phyloP scores from a whole-genome alignment of 306 rosid species.

The Quercus aquifolioides region DNA sequence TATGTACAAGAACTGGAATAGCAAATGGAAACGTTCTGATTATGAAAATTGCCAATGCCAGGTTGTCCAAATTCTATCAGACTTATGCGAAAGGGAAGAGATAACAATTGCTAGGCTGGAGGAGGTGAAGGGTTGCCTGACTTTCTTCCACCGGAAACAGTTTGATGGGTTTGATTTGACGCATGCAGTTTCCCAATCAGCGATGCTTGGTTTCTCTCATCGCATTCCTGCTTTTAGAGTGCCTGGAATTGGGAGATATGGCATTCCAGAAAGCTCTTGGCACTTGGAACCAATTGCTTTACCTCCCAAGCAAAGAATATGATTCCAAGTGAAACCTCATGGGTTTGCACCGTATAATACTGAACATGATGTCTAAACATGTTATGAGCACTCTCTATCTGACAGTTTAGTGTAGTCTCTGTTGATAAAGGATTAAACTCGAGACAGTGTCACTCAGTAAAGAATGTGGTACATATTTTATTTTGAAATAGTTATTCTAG shows the following conservation, averaged over 20 bases:
- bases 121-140: slow-evolving; percentile 13
- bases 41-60: background rate
- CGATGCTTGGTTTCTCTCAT: slow-evolving; percentile 19
- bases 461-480: background rate
- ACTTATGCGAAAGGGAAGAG: background rate
- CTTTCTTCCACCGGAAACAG: slow-evolving; percentile 12
- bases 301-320: background rate
- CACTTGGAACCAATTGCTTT: slow-evolving; percentile 29
- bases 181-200: background rate
- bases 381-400: background rate
- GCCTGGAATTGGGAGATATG: slow-evolving; percentile 16
- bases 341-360: background rate
- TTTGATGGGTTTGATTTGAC: slow-evolving; percentile 9
- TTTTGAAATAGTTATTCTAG: background rate
- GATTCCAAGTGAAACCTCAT: background rate
- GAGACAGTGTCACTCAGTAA: background rate
- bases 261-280: slow-evolving; percentile 17
- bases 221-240: slow-evolving; percentile 23
- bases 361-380: background rate
- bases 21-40: slow-evolving; percentile 11
- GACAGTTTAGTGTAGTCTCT: background rate
- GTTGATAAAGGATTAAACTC: background rate
- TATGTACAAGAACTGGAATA: slow-evolving; percentile 1
- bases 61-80: slow-evolving; percentile 10
- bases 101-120: background rate